Evolutionary conservation across 1,139 yeast species (phyloP), one percentile per base, ranked within the genome.

Genomic region (Blastobotrys indianensis): DNA sequence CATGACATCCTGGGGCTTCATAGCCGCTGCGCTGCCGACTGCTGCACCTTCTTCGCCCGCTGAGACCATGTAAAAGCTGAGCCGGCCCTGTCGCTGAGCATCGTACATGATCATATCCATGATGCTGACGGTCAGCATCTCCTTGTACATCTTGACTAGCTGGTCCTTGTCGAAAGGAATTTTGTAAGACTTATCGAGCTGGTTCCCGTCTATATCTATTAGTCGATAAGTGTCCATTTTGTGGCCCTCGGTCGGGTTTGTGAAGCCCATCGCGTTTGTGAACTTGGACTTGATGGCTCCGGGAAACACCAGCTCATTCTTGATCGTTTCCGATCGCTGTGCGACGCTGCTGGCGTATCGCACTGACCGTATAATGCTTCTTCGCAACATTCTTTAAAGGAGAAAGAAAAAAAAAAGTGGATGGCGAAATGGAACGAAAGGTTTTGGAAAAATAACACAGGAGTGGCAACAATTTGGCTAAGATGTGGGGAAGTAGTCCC

Each of bases 41-140:
- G 66, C 59, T 9, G 64, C 60, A 2, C 68, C 69, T 46, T 65
- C 69, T 44, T 65, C 69, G 12, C 69, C 69, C n/a, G 65, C 65
- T 42, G 62, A 57, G 17, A 64, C 67, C 68, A 65, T 64, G 52
- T 65, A 65, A 48, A 65, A 65, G 36, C 63, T 57, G 25, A 65
- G 52, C 15, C 69, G 53, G 12, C 69, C 69, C 47, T 65, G 69
- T 32, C 69, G 56, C 50, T 65, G 69, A 5, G 69, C 68, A 39
- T 65, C 69, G 48, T 62, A 65, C 66, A 65, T 62, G 51, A 65
- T 63, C 31, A 55, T 45, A 42, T 62, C 66, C 57, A 62, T 50
- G 32, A 62, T 59, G 41, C 59, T 53, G 32, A 63, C 52, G 4
- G 65, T 61, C 39, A 63, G 51, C 69, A 65, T 65, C 31, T 64